A percentile compares a stretch with the other conserved stretches of the same genome.
phyloP scores from a whole-genome alignment of 495 filamentous ascomycete genomes.

The Xylaria scruposa region DNA sequence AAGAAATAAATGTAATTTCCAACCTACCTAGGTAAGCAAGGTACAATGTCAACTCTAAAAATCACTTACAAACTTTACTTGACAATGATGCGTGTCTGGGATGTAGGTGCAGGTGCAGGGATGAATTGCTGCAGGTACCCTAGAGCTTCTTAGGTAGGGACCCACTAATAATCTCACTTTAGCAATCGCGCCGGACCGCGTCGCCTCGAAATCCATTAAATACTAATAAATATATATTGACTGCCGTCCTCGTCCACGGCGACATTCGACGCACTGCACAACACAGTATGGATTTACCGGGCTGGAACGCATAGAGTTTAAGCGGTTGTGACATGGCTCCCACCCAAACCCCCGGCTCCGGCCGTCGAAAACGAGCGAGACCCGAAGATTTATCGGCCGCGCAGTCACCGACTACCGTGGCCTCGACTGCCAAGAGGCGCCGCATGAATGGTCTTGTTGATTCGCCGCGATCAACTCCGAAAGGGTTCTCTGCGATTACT shows the following conservation, averaged over 20 bases:
- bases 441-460: constrained; percentile 36
- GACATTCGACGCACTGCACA: neutral
- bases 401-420: constrained; percentile 26
- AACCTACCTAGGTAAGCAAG: neutral
- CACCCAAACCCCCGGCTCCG: constrained; percentile 31
- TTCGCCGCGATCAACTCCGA: constrained; percentile 33
- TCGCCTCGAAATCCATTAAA: neutral
- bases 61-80: neutral
- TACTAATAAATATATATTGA: neutral
- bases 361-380: constrained; percentile 39
- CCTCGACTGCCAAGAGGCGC: constrained; percentile 40
- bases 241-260: neutral
- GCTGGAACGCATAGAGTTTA: constrained; percentile 3
- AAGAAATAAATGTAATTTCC: neutral
- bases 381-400: constrained; percentile 35
- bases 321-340: constrained; percentile 31
- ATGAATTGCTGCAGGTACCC: neutral
- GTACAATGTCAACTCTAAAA: neutral
- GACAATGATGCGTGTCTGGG: neutral
- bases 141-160: neutral
- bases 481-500: constrained; percentile 34
- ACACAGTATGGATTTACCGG: neutral
- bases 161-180: neutral
- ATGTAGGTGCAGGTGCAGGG: constrained; percentile 5
- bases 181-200: constrained; percentile 22